Evolutionary conservation across 75 land plant genomes (phyloP), one percentile per base, ranked within the genome.

Genomic region (Picea glauca): DNA sequence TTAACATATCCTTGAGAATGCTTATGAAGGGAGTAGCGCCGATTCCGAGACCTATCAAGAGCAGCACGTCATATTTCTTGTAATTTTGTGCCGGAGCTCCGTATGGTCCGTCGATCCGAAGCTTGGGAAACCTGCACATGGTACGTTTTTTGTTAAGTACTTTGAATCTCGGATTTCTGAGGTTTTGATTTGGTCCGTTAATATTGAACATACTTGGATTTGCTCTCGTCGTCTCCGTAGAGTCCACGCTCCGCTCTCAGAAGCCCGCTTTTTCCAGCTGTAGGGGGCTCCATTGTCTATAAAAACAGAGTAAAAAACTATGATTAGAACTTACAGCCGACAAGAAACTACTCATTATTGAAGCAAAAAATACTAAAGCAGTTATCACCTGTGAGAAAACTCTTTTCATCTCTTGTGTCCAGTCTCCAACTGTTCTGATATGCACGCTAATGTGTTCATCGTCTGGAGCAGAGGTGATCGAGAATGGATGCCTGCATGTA

Each of bases 41-140:
- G 73, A 90, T 90, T 60, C 92, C 92, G 31, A 90, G 86, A 13
- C 92, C 92, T 1, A 90, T 84, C 17, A 90, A 84, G 13, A 90
- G 85, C 23, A 90, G 78, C 21, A 88, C 92, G 75, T 90, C 90
- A 75, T 88, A 90, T 26, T 90, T 80, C 78, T 67, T 67, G 76
- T 90, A 90, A 81, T 90, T 88, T 73, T 90, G 92, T 11, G 92
- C 92, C 0, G 92, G 92, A 32, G 92, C 92, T 38, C 92, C 92
- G 76, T 90, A 90, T 13, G 92, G 90, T 13, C 92, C 92, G 64
- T 90, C 92, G 61, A 90, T 85, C 40, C 81, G 74, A 50, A 90
- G 79, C 78, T 60, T 85, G n/a, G 92, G 92, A 56, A 85, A 85
- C 26, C 86, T 87, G 84, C 31, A 17, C 14, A 30, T 9, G 56